These are phyloP conservation scores for Fusarium albosuccineum DNA, from an alignment of 2,329 filamentous ascomycete species.

Conservation along the genomic window DNA sequence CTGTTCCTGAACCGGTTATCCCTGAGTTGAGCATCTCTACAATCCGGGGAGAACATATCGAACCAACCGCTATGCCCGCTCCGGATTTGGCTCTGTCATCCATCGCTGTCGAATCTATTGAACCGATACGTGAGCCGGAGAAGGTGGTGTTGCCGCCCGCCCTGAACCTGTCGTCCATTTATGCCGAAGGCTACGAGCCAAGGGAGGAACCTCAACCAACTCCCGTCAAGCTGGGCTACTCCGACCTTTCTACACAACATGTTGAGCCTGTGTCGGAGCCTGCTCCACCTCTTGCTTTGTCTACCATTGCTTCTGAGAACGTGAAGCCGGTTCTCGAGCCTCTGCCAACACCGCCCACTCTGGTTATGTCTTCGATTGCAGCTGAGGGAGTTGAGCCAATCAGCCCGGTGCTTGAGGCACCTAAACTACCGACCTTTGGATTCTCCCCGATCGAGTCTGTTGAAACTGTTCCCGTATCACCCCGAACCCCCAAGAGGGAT, in stretches of 20 bases:
- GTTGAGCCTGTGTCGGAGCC: constrained; percentile 53
- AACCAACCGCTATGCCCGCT: constrained; percentile 37
- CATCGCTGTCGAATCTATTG: constrained; percentile 48
- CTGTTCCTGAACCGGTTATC: constrained; percentile 13
- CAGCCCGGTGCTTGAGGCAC: constrained; percentile 45
- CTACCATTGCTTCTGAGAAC: constrained; percentile 49
- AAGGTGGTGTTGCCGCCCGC: constrained; percentile 45
- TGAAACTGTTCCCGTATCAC: constrained; percentile 60
- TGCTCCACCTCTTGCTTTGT: constrained; percentile 29
- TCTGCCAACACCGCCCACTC: constrained; percentile 39
- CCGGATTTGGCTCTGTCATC: constrained; percentile 48
- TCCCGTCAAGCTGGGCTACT: constrained; percentile 49
- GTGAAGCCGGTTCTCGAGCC: constrained; percentile 51
- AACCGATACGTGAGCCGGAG: constrained; percentile 51
- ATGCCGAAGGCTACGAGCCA: constrained; percentile 52
- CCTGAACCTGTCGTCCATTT: constrained; percentile 50
- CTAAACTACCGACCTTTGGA: constrained; percentile 50
- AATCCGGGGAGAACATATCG: constrained; percentile 42
- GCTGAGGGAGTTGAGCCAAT: constrained; percentile 57
- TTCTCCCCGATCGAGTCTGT: constrained; percentile 62
- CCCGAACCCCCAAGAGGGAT: constrained; percentile 66
- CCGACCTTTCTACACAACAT: constrained; percentile 52
- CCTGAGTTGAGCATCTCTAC: constrained; percentile 38
- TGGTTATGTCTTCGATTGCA: constrained; percentile 55
- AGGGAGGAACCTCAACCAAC: constrained; percentile 46